phyloP scores from a whole-genome alignment of 2,329 filamentous ascomycete species.

The Coniochaeta prunicola region DNA sequence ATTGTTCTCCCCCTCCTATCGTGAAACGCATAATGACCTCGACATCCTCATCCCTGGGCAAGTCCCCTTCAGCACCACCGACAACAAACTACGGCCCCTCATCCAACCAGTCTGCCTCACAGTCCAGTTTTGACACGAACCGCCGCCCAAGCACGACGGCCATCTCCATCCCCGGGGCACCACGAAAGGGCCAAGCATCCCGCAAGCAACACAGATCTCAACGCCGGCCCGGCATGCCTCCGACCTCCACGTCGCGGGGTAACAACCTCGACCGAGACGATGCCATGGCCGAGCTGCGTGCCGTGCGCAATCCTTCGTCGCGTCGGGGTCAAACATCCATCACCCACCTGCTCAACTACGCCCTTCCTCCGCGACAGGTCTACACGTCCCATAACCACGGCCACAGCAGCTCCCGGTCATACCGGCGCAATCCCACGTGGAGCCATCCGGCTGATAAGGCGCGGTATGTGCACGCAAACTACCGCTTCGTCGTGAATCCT shows the following conservation, averaged over 20 bases:
- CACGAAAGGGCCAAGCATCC: constrained; percentile 68
- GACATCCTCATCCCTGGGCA: constrained; percentile 35
- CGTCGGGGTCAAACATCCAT: constrained; percentile 94
- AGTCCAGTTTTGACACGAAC: constrained; percentile 41
- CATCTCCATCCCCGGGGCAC: constrained; percentile 31
- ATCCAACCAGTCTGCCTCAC: constrained; percentile 31
- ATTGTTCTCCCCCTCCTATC: background rate
- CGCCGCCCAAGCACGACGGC: constrained; percentile 36
- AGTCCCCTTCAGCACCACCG: constrained; percentile 38
- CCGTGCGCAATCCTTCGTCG: constrained; percentile 49
- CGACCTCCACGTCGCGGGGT: constrained; percentile 23
- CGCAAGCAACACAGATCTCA: constrained; percentile 82
- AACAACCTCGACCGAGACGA: constrained; percentile 67
- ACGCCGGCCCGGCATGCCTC: constrained; percentile 47
- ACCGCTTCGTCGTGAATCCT: constrained; percentile 90
- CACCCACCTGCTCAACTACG: constrained; percentile 92
- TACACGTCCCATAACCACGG: constrained; percentile 42
- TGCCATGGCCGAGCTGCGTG: constrained; percentile 71
- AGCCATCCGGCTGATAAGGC: constrained; percentile 88
- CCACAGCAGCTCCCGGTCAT: constrained; percentile 45
- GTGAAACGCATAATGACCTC: constrained; percentile 20
- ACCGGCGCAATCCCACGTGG: constrained; percentile 70
- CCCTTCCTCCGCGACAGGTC: constrained; percentile 66
- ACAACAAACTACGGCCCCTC: constrained; percentile 32
- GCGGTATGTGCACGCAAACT: constrained; percentile 88